These are phyloP conservation scores for Mycena filopes DNA, from an alignment of 768 basidiomycete genomes.

Conservation along the genomic window DNA sequence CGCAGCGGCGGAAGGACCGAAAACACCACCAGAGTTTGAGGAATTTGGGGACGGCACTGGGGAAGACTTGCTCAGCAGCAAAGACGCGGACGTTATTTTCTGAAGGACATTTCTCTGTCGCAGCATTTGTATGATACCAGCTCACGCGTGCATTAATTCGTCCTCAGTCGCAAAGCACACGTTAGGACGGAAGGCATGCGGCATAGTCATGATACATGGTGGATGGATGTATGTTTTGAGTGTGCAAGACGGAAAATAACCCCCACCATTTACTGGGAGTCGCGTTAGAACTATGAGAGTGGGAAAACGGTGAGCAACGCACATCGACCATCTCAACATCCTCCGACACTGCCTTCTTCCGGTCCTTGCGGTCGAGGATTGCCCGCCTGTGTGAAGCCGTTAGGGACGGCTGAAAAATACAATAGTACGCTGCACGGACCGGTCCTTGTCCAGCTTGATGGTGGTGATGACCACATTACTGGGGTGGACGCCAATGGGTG, in stretches of 20 bases:
- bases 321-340: conserved; percentile 88
- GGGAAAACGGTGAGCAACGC: conserved; percentile 46
- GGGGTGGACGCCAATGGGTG: conserved; percentile 95
- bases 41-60: conserved; percentile 49
- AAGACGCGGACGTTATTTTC: conserved; percentile 95
- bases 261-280: conserved; percentile 51
- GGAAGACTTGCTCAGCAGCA: conserved; percentile 79
- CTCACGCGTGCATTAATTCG: conserved; percentile 28
- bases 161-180: conserved; percentile 11
- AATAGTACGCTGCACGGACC: conserved; percentile 52
- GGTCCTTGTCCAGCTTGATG: conserved; percentile 94
- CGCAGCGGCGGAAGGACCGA: conserved; percentile 41
- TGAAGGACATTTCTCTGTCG: conserved; percentile 43
- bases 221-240: conserved; percentile 62
- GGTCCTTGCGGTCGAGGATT: conserved; percentile 88
- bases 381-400: conserved; percentile 66
- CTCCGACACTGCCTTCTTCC: conserved; percentile 69
- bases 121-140: conserved; percentile 30
- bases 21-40: conserved; percentile 44
- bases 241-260: conserved; percentile 36
- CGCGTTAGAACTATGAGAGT: conserved; percentile 21
- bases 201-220: conserved; percentile 81
- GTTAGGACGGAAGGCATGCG: conserved; percentile 47
- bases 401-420: conserved; percentile 9
- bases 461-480: conserved; percentile 95